Conservation (phyloP, 352 stramenopile genomes). For the Peronospora tabacina region DNA sequence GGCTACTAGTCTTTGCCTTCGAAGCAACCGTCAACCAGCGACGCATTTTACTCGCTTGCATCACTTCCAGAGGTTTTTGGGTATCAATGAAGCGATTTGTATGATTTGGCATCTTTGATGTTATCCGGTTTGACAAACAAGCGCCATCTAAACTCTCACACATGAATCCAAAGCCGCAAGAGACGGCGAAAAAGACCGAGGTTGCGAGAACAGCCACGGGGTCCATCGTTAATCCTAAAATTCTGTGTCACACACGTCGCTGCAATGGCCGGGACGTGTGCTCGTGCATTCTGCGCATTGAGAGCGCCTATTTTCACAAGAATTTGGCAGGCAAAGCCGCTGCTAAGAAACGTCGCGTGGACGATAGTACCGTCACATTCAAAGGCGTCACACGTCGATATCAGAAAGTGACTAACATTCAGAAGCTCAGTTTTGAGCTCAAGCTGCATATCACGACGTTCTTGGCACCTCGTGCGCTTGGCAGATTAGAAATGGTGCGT, state of each 20-base stretch:
- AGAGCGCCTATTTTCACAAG: constrained; percentile 64
- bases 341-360: constrained; percentile 33
- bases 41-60: neutral
- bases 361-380: neutral
- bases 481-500: constrained; percentile 53
- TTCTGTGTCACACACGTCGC: constrained; percentile 45
- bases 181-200: neutral
- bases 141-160: no score
- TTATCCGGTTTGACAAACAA: neutral
- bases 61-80: no score
- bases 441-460: constrained; percentile 46
- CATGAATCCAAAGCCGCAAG: constrained; percentile 9
- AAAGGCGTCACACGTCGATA: constrained; percentile 11
- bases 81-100: no score
- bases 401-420: constrained; percentile 36
- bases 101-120: neutral
- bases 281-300: constrained; percentile 55
- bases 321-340: constrained; percentile 38
- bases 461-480: constrained; percentile 33
- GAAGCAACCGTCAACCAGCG: constrained; percentile 20
- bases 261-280: constrained; percentile 61
- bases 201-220: neutral
- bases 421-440: constrained; percentile 41
- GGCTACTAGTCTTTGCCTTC: constrained; percentile 33
- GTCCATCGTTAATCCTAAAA: constrained; percentile 6